Percentiles rank a stretch among this genome's conserved stretches.
Conservation (phyloP, 768 basidiomycete genomes). For the Kwoniella dendrophila region DNA sequence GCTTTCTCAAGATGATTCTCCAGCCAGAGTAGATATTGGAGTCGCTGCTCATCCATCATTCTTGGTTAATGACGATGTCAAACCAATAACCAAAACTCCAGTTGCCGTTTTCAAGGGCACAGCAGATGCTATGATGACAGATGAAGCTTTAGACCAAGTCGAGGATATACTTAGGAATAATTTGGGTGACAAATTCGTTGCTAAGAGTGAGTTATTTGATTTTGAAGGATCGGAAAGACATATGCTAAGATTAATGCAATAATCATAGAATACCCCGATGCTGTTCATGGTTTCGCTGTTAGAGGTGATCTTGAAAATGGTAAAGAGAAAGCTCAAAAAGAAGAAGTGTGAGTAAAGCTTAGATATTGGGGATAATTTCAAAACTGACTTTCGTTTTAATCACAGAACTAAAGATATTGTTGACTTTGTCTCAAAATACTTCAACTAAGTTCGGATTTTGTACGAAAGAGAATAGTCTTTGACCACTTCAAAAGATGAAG, state of each 20-base stretch:
- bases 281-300: constrained; percentile 54
- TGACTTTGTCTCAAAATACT: constrained; percentile 23
- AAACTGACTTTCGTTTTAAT: neutral
- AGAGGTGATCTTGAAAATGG: constrained; percentile 48
- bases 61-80: constrained; percentile 48
- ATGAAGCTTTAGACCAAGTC: constrained; percentile 37
- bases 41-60: constrained; percentile 58
- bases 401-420: constrained; percentile 15
- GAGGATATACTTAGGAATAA: constrained; percentile 34
- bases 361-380: too few species aligned
- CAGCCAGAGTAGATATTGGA: constrained; percentile 36
- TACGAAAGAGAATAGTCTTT: too few species aligned
- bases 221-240: neutral
- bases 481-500: too few species aligned
- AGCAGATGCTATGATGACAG: constrained; percentile 46
- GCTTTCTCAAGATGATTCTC: constrained; percentile 39
- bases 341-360: constrained; percentile 36
- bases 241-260: neutral
- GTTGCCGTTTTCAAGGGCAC: constrained; percentile 49
- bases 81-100: constrained; percentile 44
- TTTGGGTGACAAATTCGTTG: constrained; percentile 39
- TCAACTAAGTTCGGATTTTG: constrained; percentile 4
- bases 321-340: constrained; percentile 51
- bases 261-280: constrained; percentile 18
- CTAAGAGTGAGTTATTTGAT: constrained; percentile 30